Conservation (phyloP, 2,329 filamentous ascomycete genomes). For the Ophiocordyceps unilateralis region DNA sequence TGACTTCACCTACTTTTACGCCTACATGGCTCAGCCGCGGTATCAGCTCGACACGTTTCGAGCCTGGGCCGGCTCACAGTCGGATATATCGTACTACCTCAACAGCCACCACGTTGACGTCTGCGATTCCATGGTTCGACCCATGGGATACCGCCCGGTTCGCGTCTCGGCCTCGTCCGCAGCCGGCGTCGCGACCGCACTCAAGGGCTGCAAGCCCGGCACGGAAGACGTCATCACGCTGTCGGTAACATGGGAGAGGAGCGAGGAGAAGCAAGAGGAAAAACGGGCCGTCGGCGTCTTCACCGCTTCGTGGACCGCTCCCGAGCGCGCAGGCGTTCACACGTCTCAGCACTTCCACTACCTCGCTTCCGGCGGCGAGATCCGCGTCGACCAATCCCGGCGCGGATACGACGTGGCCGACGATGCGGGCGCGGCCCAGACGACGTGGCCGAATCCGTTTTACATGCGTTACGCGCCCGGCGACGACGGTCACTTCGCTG, state of each 20-base stretch:
- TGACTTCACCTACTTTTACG: conserved; percentile 98
- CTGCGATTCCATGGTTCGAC: conserved; percentile 76
- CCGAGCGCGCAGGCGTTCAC: conserved; percentile 84
- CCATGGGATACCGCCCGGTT: conserved; percentile 53
- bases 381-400: conserved; percentile 84
- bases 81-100: conserved; percentile 89
- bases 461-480: conserved; percentile 92
- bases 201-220: conserved; percentile 54
- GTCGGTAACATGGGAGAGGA: conserved; percentile 71
- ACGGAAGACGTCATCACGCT: conserved; percentile 92
- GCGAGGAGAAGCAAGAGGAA: conserved; percentile 28
- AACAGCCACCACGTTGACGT: conserved; percentile 92
- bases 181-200: conserved; percentile 57
- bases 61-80: conserved; percentile 81
- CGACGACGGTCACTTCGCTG: conserved; percentile 85
- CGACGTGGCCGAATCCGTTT: conserved; percentile 87
- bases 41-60: conserved; percentile 88
- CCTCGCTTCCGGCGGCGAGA: conserved; percentile 67
- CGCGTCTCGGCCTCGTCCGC: conserved; percentile 64
- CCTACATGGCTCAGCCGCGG: conserved; percentile 89
- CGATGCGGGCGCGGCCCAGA: conserved; percentile 42
- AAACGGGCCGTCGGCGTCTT: conserved; percentile 78
- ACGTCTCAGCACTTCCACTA: conserved; percentile 97
- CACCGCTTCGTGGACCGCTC: conserved; percentile 88
- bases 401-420: conserved; percentile 89